Evolutionary conservation across 257 asterid species (phyloP).

Genomic region (Sherardia arvensis): DNA sequence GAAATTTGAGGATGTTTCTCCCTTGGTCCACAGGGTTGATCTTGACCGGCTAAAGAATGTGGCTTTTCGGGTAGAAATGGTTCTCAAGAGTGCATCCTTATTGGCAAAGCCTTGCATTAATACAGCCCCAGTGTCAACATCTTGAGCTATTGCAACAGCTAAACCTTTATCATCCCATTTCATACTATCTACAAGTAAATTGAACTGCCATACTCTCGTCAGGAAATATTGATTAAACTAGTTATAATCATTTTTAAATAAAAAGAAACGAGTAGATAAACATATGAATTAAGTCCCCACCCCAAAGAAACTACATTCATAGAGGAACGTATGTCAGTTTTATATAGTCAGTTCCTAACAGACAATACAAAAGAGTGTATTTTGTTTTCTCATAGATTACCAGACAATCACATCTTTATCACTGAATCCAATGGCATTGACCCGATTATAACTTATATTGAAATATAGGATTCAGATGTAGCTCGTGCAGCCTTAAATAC

Average conservation of each 20-base stretch:
- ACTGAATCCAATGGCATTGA: neutral
- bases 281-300: neutral
- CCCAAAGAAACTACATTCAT: too few relatives aligned
- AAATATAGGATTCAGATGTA: neutral
- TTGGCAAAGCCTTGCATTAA: constrained; percentile 89
- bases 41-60: constrained; percentile 87
- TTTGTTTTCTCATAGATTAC: neutral
- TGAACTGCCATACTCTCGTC: constrained; percentile 46
- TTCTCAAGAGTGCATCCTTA: constrained; percentile 57
- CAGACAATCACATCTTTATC: neutral
- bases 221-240: too few relatives aligned
- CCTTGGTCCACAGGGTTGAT: constrained; percentile 81
- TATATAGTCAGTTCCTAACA: neutral
- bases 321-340: neutral
- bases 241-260: too few relatives aligned
- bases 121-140: constrained; percentile 80
- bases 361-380: too few relatives aligned
- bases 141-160: constrained; percentile 92
- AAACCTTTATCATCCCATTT: constrained; percentile 96
- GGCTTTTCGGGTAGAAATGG: constrained; percentile 70
- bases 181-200: constrained; percentile 60
- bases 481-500: neutral
- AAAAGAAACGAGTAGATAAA: neutral
- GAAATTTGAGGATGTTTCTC: constrained; percentile 80
- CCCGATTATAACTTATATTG: neutral